A percentile compares a stretch with the other conserved stretches of the same genome.
Evolutionary conservation across 1,284 basidiomycete species (phyloP).

Genomic region (Phellinidium pouzarii): DNA sequence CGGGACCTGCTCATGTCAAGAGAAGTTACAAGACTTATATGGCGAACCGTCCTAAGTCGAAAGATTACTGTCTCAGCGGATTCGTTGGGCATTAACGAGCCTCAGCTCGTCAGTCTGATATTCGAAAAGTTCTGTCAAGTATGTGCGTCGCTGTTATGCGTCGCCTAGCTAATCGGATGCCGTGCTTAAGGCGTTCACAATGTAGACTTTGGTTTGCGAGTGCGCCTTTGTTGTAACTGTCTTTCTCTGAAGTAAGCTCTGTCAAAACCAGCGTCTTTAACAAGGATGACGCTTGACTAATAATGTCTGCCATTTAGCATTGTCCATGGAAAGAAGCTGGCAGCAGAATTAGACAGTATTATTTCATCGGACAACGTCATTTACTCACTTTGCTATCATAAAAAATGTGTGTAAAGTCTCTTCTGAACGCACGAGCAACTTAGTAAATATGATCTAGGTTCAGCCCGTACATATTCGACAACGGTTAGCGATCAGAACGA

Average conservation of each 20-base stretch:
- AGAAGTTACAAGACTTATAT: slow-evolving; percentile 10
- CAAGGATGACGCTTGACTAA: neutral
- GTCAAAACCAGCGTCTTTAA: neutral
- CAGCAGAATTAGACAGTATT: neutral
- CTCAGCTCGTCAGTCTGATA: slow-evolving; percentile 25
- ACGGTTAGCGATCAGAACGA: no score
- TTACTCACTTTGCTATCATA: neutral
- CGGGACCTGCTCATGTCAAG: slow-evolving; percentile 18
- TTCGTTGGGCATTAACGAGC: slow-evolving; percentile 30
- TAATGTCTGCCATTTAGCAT: neutral
- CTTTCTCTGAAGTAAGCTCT: neutral
- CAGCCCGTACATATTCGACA: no score
- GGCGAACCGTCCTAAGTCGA: slow-evolving; percentile 13
- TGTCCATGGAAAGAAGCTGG: neutral
- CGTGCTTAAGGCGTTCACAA: slow-evolving; percentile 9
- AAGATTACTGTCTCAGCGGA: slow-evolving; percentile 24
- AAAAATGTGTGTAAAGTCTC: neutral
- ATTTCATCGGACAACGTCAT: slow-evolving; percentile 8
- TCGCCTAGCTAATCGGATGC: neutral
- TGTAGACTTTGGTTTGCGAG: neutral
- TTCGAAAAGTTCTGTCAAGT: slow-evolving; percentile 25
- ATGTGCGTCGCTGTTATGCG: neutral
- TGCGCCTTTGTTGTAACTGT: neutral
- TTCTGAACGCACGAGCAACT: no score
- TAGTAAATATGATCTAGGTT: no score